Conservation (phyloP, 768 basidiomycete species). For the Mycena maculata region DNA sequence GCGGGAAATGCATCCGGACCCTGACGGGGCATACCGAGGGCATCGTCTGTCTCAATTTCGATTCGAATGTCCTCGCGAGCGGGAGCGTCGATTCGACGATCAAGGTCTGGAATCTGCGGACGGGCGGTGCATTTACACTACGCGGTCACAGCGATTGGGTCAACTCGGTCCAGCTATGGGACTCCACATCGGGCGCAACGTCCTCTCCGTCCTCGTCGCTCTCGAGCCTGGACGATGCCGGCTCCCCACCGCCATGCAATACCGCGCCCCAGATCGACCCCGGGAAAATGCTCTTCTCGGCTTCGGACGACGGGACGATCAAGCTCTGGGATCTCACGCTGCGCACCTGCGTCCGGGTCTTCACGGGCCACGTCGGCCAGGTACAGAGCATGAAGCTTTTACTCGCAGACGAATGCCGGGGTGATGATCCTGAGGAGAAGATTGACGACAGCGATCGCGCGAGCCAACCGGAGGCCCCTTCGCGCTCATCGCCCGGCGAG, state of each 20-base stretch:
- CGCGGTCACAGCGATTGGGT: conserved; percentile 97
- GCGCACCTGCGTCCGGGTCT: conserved; percentile 84
- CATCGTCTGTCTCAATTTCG: conserved; percentile 91
- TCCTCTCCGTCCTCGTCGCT: conserved; percentile 40
- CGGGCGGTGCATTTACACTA: conserved; percentile 91
- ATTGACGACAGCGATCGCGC: conserved; percentile 36
- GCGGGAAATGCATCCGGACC: conserved; percentile 87
- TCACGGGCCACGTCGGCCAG: conserved; percentile 92
- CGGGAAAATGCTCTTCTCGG: conserved; percentile 97
- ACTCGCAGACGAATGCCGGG: conserved; percentile 67
- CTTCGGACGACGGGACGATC: conserved; percentile 94
- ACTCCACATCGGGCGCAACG: conserved; percentile 57
- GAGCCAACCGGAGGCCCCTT: conserved; percentile 17
- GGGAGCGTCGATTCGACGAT: conserved; percentile 96
- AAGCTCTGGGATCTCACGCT: conserved; percentile 92
- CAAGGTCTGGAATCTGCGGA: conserved; percentile 94
- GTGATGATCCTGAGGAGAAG: conserved; percentile 40
- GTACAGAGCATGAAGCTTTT: conserved; percentile 92
- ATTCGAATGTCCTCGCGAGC: conserved; percentile 90
- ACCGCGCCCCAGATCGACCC: conserved; percentile 69
- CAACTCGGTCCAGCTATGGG: conserved; percentile 95
- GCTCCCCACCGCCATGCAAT: conserved; percentile 38
- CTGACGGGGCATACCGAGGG: conserved; percentile 92
- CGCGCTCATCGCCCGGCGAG: conserved; percentile 23
- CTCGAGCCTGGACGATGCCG: conserved; percentile 50